Percentiles rank a stretch among this genome's conserved stretches.
Conservation (phyloP, 345 rosid species). For the Leavenworthia alabamica region DNA sequence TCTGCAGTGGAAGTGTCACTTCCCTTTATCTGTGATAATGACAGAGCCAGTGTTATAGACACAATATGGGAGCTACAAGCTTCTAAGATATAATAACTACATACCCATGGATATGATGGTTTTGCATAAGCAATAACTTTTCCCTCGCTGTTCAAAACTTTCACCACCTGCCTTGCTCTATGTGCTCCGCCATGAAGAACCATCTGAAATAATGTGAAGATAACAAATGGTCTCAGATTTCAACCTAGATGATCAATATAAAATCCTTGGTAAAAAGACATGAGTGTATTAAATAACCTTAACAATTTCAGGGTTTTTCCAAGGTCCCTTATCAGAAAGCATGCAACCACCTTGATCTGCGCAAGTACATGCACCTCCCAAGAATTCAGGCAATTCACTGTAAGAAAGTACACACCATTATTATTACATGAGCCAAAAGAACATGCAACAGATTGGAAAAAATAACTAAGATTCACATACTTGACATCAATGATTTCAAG, state of each 20-base stretch:
- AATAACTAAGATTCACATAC: constrained; percentile 29
- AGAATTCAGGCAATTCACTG: constrained; percentile 36
- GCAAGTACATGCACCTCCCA: constrained; percentile 35
- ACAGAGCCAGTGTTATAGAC: background rate
- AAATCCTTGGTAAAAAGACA: background rate
- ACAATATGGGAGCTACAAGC: background rate
- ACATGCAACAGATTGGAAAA: background rate
- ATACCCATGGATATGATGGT: constrained; percentile 69
- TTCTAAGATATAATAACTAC: background rate
- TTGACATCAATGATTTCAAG: constrained; percentile 90
- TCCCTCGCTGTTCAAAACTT: constrained; percentile 80
- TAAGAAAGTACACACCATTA: background rate
- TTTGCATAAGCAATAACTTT: constrained; percentile 87
- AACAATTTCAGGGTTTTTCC: constrained; percentile 35
- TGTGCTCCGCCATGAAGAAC: constrained; percentile 73
- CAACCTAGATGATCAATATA: background rate
- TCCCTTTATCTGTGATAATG: constrained; percentile 60
- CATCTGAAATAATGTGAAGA: constrained; percentile 46
- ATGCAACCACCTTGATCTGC: constrained; percentile 36
- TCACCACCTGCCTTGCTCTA: constrained; percentile 80
- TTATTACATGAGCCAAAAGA: background rate
- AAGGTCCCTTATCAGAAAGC: constrained; percentile 37
- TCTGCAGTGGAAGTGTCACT: constrained; percentile 99
- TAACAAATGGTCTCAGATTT: background rate
- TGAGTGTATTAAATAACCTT: constrained; percentile 12